Evolutionary conservation across 495 filamentous ascomycete species (phyloP), one percentile per base, ranked within the genome.

Genomic region (Neurospora sp.): DNA sequence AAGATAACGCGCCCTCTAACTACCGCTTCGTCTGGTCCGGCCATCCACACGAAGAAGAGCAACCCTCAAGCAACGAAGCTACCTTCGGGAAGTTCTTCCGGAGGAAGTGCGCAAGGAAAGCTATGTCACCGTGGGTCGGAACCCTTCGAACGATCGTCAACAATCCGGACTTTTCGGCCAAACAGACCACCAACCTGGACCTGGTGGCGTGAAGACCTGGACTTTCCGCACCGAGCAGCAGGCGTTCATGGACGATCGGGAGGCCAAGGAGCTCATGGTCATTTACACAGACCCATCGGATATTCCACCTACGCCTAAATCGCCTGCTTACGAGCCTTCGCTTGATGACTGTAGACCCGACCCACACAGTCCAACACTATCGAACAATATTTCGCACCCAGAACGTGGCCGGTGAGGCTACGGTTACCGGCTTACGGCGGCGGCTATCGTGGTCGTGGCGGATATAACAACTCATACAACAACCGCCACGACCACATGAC

Each of bases 221-320:
- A n/a, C 83, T 5, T 85, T 92, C 10, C 79, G 82, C 0, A 94
- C 91, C 10, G 83, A 88, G 0, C 90, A 96, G 78, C 90, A 90
- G 72, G 84, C 86, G 46, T 84, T 85, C 5, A 93, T 93, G 78
- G 86, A 91, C 39, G 86, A 90, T 70, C 89, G 92, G 10, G 94
- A 97, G 81, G 83, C 85, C 27, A 90, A 85, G n/a, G 94, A 92
- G 35, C 87, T 97, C 40, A 93, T 96, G 89, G 92, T 91, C 6
- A 88, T 94, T 74, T 96, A 97, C 77, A 88, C 91, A 3, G 89
- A 89, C 71, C 80, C 83, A 41, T 87, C 87, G 8, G 94, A 97
- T 76, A 91, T 96, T 74, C 94, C 94, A 5, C 83, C 89, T 1
- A 89, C 90, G 0, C 92, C 94, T 3, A 89, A 90, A 72, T 94